A percentile compares a stretch with the other conserved stretches of the same genome.
Evolutionary conservation across 768 basidiomycete genomes (phyloP).

Genomic region (Jaapia argillacea): DNA sequence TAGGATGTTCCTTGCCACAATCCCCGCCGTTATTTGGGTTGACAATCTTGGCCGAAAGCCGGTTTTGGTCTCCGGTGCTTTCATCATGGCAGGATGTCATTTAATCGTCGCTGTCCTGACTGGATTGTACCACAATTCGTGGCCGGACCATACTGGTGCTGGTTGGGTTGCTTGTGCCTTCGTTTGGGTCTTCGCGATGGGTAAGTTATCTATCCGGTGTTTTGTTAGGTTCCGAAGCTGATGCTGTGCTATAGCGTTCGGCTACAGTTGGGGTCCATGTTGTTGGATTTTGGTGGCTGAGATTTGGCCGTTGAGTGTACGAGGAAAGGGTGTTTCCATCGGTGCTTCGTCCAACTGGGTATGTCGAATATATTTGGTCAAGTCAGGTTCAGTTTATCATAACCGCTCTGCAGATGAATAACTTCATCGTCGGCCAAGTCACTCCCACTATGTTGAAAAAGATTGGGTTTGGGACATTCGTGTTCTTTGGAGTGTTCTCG

Average conservation of each 20-base stretch:
- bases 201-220: conserved; percentile 21
- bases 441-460: conserved; percentile 66
- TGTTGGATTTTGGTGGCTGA: conserved; percentile 73
- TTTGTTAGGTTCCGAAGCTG: background rate
- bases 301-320: conserved; percentile 63
- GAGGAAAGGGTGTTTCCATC: conserved; percentile 69
- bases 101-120: conserved; percentile 60
- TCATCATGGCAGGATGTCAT: conserved; percentile 65
- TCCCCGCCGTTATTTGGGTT: conserved; percentile 76
- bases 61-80: conserved; percentile 61
- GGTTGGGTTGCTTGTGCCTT: conserved; percentile 65
- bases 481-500: conserved; percentile 38
- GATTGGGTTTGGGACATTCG: conserved; percentile 60
- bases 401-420: conserved; percentile 47
- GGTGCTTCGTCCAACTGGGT: conserved; percentile 72
- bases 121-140: conserved; percentile 46
- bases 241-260: conserved; percentile 33
- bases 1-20: conserved; percentile 68
- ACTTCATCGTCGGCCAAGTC: conserved; percentile 62
- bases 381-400: conserved; percentile 1
- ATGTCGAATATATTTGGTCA: conserved; percentile 9
- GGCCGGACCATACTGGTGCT: conserved; percentile 38
- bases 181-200: conserved; percentile 70
- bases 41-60: conserved; percentile 71
- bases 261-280: conserved; percentile 70